Conservation (phyloP, 2,329 filamentous ascomycete species). For the Ophiostoma perfectum region DNA sequence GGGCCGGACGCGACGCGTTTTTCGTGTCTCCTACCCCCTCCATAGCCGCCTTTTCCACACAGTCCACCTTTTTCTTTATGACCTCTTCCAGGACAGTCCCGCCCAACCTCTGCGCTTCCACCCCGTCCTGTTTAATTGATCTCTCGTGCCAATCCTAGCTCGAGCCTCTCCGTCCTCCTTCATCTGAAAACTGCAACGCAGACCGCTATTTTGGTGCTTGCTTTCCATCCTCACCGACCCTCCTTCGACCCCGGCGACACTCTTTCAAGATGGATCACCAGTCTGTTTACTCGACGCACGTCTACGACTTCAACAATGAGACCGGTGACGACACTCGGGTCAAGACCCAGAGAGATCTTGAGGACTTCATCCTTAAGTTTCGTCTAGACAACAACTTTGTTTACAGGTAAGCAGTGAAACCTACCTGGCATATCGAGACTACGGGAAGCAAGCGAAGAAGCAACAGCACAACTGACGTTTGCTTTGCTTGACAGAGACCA, state of each 20-base stretch:
- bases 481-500: conserved; percentile 63
- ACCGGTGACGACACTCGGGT: conserved; percentile 63
- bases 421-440: background rate
- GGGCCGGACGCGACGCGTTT: conserved; percentile 27
- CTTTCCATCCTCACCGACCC: too few relatives aligned
- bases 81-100: background rate
- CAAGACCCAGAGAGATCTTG: conserved; percentile 71
- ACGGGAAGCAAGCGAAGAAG: background rate
- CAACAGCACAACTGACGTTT: conserved; percentile 30
- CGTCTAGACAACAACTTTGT: conserved; percentile 90
- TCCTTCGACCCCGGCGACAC: background rate
- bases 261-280: conserved; percentile 68
- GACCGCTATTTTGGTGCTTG: background rate
- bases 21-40: conserved; percentile 17
- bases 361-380: conserved; percentile 90
- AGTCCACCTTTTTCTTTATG: background rate
- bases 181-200: background rate
- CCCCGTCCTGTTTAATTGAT: background rate
- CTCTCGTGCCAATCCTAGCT: conserved; percentile 7
- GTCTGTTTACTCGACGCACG: conserved; percentile 78
- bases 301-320: conserved; percentile 64
- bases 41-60: conserved; percentile 15
- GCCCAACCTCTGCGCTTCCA: background rate
- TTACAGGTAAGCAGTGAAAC: conserved; percentile 60
- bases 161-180: background rate